Base-by-base conservation (phyloP, 257 asterid species). In the Gentiana straminea region DNA sequence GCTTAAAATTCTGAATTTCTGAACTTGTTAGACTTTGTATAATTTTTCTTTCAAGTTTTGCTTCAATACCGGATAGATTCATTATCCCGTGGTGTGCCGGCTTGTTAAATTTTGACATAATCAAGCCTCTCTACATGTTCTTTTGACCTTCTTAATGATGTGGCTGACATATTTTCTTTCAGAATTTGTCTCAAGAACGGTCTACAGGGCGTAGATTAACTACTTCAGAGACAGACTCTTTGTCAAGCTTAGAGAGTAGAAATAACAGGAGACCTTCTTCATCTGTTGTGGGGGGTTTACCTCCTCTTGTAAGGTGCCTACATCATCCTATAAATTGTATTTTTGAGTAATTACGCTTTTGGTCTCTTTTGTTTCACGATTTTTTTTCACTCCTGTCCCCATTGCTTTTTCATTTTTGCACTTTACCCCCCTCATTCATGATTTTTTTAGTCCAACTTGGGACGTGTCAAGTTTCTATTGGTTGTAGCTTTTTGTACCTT, bases 171-270 rank as follows among this genome's bases (percentile, higher is more conserved):
- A 9, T 66, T 37, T 49, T 59, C 39, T 66, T 72, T 60, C 84
- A 91, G 98, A 84, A 92, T 70, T 77, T 91, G 69, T 84, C 96
- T 68, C 95, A 84, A 81, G 93, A 79, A 63, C 79, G 95, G 79
- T 86, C 85, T 58, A 67, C 78, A 60, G 86, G 74, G 53, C 83
- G 95, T 78, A 86, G 95, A 79, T 58, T 70, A 65, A 59, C 76
- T 56, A 64, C 73, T 54, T 65, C 84, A 35, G 94, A 87, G 53
- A 62, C 71, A 4, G 96, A 86, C 38, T 64, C 90, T 52, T 60
- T 86, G 49, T 57, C 94, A 58, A 79, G 63, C 71, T 24, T 77
- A 62, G 98, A 91, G 41, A 52, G 76, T 63, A 78, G 93, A 71
- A 88, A 78, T 60, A 65, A 39, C 60, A 80, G 94, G 74, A 80